Evolutionary conservation across 768 basidiomycete genomes (phyloP), one percentile per base, ranked within the genome.

Genomic region (Lactarius sanguifluus): DNA sequence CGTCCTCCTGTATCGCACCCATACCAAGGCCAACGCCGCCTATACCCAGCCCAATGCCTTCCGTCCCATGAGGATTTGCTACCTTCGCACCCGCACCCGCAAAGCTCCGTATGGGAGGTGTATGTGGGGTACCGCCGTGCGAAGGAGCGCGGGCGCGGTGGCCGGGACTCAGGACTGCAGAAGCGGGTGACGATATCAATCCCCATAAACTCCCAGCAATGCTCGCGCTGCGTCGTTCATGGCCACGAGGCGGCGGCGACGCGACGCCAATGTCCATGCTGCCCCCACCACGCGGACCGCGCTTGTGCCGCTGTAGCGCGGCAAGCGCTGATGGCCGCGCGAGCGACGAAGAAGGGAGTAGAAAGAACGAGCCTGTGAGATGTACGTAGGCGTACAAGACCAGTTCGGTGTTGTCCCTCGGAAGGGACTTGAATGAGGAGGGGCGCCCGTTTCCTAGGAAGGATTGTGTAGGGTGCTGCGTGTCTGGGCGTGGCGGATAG

Each of bases 351-450:
- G 75, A 72, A 1, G 89, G 84, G 6, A 83, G 79, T 67, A 94
- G 76, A 28, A 83, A 78, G 20, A 91, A 79, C 0, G 85, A 84
- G 5, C 94, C 94, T 7, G 84, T 78, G 38, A 95, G 81, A 64
- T 94, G 91, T 0, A 87, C 91, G 70, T 95, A 95, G 0, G 93
- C 87, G 75, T 95, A 95, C 2, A 95, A 82, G 23, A 95, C 84
- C 20, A 91, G 77, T 69, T 94, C 90, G 0, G 83, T 36, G 43
- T 55, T 59, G 57, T 59, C 61, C 20, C 25, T 45, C 16, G 65
- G 65, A 23, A 67, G 65, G 9, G 57, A 28, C 43, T 62, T 67
- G n/a, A 47, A 15, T 34, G 68, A 47, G 25, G 66, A 25, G 25
- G 65, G 66, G 59, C 59, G 69, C 16, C 66, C 69, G 73, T 63